These are phyloP conservation scores for Leccinum incarnatum DNA, from an alignment of 768 basidiomycete genomes.

Conservation along the genomic window DNA sequence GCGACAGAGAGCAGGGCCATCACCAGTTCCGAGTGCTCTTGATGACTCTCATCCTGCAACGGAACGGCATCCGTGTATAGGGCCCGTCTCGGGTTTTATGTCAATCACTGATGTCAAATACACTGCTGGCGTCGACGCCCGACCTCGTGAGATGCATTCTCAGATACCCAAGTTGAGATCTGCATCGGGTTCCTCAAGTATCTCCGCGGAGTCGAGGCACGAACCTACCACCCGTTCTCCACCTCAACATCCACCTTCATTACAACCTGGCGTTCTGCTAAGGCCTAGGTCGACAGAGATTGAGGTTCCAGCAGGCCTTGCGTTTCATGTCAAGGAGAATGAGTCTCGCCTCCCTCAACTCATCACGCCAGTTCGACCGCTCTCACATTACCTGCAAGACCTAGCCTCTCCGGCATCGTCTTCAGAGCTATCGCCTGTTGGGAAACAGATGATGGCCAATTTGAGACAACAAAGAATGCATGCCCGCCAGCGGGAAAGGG, in stretches of 20 bases:
- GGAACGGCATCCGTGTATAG: not conserved
- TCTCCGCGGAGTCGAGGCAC: conserved; percentile 18
- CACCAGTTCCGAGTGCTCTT: conserved; percentile 4
- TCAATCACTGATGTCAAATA: conserved; percentile 14
- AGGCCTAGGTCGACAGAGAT: not conserved
- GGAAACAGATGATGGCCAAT: conserved; percentile 64
- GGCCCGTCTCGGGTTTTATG: conserved; percentile 11
- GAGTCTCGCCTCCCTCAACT: conserved; percentile 35
- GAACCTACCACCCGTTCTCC: conserved; percentile 2
- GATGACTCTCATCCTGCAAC: not conserved
- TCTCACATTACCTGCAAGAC: conserved; percentile 26
- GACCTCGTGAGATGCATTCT: conserved; percentile 17
- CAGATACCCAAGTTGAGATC: conserved; percentile 31
- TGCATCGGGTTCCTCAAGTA: conserved; percentile 25
- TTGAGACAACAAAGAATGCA: conserved; percentile 43
- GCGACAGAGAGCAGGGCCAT: conserved; percentile 28
- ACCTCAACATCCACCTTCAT: conserved; percentile 1
- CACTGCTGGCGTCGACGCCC: not conserved
- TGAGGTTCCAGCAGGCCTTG: not conserved
- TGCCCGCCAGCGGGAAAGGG: conserved; percentile 33
- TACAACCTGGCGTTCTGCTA: conserved; percentile 4
- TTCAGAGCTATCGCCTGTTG: conserved; percentile 69
- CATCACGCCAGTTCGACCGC: conserved; percentile 44
- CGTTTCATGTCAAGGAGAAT: conserved; percentile 22
- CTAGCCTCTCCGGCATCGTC: conserved; percentile 66